Evolutionary conservation across 2,329 filamentous ascomycete species (phyloP).

Genomic region (Helminthosporium solani): DNA sequence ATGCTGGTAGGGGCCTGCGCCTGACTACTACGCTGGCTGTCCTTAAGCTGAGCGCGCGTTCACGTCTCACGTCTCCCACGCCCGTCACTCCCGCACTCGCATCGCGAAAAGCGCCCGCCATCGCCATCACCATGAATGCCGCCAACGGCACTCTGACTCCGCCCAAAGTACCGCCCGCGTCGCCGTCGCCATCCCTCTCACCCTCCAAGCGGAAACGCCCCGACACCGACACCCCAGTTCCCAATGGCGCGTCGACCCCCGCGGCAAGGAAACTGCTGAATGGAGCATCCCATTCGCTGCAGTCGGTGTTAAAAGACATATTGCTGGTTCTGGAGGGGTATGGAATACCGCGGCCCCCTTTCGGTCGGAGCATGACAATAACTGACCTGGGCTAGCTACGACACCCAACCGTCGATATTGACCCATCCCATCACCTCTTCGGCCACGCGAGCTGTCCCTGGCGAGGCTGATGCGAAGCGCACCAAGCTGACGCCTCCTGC

Average conservation of each 20-base stretch:
- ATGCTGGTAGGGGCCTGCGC: constrained; percentile 10
- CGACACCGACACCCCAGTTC: constrained; percentile 29
- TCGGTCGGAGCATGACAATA: neutral
- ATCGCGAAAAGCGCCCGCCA: constrained; percentile 29
- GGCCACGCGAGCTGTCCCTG: constrained; percentile 32
- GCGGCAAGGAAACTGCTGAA: constrained; percentile 17
- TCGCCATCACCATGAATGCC: constrained; percentile 33
- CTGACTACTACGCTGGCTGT: neutral
- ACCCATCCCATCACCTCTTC: constrained; percentile 37
- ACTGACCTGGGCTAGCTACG: constrained; percentile 37
- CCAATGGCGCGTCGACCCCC: constrained; percentile 32
- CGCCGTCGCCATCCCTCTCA: constrained; percentile 33
- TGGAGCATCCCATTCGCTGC: constrained; percentile 27
- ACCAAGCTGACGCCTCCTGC: constrained; percentile 43
- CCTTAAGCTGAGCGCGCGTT: neutral
- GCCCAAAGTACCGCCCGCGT: constrained; percentile 27
- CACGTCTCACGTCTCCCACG: constrained; percentile 12
- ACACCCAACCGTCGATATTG: constrained; percentile 50
- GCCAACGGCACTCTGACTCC: constrained; percentile 41
- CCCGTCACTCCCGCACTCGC: constrained; percentile 35
- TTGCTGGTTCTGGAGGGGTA: constrained; percentile 46
- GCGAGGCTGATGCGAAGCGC: constrained; percentile 49
- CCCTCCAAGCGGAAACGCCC: constrained; percentile 50
- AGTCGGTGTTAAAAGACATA: constrained; percentile 43
- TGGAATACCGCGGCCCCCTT: neutral